Evolutionary conservation across 2,329 filamentous ascomycete species (phyloP), one percentile per base, ranked within the genome.

Genomic region (Sporothrix pseudoabietina): DNA sequence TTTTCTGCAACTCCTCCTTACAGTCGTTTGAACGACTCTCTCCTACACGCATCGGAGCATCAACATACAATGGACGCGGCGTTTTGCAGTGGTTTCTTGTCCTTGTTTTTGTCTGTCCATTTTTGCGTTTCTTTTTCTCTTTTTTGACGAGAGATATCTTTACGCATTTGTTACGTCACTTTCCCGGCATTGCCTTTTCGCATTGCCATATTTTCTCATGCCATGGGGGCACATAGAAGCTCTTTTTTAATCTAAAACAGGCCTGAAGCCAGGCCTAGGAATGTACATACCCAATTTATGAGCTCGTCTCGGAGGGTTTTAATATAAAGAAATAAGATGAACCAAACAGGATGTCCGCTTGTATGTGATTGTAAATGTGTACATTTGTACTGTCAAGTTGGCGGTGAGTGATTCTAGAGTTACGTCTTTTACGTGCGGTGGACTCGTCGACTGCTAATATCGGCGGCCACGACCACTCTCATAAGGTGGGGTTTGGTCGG

Each of bases 11-110:
- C 9, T 10, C 47, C 9, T 10, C 47, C 55, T 55, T 41, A 35
- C 52, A 22, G 35, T 26, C 30, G n/a, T 14, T 41, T n/a, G 2
- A 47, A 30, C 41, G 72, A 57, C 55, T 16, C 14, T n/a, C 47
- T 35, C 41, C 39, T 63, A 72, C 47, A 63, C 59, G 44, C 69
- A 61, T 22, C 66, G 70, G 49, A 71, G 65, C 71, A 74, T 74
- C 44, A 74, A 72, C 49, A 74, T 72, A 70, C 71, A 74, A 65
- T 69, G 66, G 71, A 69, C 49, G 47, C 65, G 71, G 61, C 69
- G 71, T 74, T 73, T 57, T 52, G 68, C 66, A 55, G 66, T 55
- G 35, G 47, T 66, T 72, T 52, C 30, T 72, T 70, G 52, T 66
- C 39, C n/a, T 47, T 66, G 41, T 61, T 63, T 63, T 44, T 63